Percentiles rank a stretch among this genome's conserved stretches.
These are phyloP conservation scores for Cyclotella atomus DNA, from an alignment of 108 stramenopile species.

Conservation along the genomic window DNA sequence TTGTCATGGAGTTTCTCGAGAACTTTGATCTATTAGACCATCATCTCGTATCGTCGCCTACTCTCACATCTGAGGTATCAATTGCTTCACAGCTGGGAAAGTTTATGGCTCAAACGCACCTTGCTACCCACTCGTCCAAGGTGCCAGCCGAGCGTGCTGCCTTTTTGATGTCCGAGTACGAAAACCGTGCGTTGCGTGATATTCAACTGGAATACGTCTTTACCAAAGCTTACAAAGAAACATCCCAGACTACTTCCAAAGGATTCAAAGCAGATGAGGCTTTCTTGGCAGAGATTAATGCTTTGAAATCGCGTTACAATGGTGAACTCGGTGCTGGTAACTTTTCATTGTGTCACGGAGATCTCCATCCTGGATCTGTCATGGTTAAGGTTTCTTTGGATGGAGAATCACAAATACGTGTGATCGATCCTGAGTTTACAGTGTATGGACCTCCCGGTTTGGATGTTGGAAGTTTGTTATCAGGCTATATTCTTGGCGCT, in stretches of 20 bases:
- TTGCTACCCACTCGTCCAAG: conserved; percentile 68
- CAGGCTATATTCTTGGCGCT: conserved; percentile 74
- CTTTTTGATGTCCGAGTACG: conserved; percentile 57
- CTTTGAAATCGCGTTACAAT: conserved; percentile 69
- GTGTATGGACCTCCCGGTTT: conserved; percentile 84
- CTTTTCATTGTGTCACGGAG: conserved; percentile 76
- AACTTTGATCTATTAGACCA: conserved; percentile 72
- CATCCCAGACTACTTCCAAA: conserved; percentile 63
- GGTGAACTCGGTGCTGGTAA: conserved; percentile 44
- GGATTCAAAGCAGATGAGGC: conserved; percentile 57
- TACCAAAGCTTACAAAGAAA: conserved; percentile 81
- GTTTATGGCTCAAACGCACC: conserved; percentile 80
- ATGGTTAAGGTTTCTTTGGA: conserved; percentile 58
- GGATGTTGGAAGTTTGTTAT: conserved; percentile 80
- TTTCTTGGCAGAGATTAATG: conserved; percentile 67
- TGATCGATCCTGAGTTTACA: conserved; percentile 89
- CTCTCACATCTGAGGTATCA: conserved; percentile 22
- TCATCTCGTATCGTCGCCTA: conserved; percentile 59
- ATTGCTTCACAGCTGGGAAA: conserved; percentile 67
- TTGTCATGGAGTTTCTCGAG: conserved; percentile 88
- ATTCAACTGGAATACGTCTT: conserved; percentile 85
- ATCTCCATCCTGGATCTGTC: conserved; percentile 84
- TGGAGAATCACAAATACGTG: conserved; percentile 44
- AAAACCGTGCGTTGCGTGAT: conserved; percentile 81
- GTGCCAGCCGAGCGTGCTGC: conserved; percentile 51